Evolutionary conservation across 169 alveolate species (phyloP).

Genomic region (Cryptosporidium viatorum): DNA sequence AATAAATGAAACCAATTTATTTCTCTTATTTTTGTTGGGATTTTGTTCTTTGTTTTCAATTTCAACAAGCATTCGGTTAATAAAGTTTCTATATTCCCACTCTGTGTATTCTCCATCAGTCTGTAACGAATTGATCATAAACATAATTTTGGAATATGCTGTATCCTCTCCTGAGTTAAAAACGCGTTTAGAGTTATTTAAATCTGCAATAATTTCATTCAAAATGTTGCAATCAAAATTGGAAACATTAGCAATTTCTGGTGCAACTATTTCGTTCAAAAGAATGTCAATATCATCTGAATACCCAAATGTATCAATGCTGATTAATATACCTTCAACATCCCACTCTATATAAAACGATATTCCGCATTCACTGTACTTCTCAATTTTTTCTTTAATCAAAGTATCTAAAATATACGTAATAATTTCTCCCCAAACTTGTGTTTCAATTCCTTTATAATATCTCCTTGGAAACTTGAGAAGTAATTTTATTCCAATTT

Average conservation of each 20-base stretch:
- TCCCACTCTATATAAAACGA: conserved; percentile 25
- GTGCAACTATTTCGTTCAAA: conserved; percentile 11
- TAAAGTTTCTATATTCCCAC: conserved; percentile 62
- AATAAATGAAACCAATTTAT: neutral
- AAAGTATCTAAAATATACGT: conserved; percentile 5
- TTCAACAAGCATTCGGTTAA: neutral
- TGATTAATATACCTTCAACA: conserved; percentile 26
- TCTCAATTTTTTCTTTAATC: conserved; percentile 25
- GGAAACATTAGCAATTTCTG: conserved; percentile 1
- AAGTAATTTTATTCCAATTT: conserved; percentile 39
- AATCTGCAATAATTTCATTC: neutral
- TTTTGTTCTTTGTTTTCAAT: neutral
- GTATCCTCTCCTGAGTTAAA: conserved; percentile 31
- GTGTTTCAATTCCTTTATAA: conserved; percentile 61
- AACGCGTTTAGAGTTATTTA: neutral
- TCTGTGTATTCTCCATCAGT: conserved; percentile 21
- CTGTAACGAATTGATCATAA: conserved; percentile 19
- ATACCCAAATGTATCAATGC: conserved; percentile 43
- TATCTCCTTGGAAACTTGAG: conserved; percentile 68
- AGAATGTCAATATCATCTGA: conserved; percentile 32
- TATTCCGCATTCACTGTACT: conserved; percentile 52
- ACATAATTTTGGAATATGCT: conserved; percentile 17
- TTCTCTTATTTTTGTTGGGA: neutral
- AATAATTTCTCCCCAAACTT: conserved; percentile 59
- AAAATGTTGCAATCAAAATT: conserved; percentile 12